phyloP scores from a whole-genome alignment of 768 basidiomycete genomes.

The Melanogaster broomeanus region DNA sequence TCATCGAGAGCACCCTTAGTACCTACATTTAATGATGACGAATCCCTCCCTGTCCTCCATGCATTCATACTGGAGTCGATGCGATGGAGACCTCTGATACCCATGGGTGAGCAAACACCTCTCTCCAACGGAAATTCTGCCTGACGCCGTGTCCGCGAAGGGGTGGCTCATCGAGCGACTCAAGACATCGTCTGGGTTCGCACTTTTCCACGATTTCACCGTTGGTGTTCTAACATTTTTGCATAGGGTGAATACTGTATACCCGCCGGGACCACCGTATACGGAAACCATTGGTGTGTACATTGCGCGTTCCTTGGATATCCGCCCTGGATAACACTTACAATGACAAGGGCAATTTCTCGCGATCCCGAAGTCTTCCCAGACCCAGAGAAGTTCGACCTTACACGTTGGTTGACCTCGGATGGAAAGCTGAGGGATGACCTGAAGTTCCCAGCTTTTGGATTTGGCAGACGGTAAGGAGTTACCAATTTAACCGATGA shows the following conservation, averaged over 20 bases:
- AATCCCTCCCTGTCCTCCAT: conserved; percentile 28
- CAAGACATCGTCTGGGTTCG: conserved; percentile 19
- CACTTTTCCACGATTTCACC: neutral
- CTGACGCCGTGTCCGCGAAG: conserved; percentile 3
- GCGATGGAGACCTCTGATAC: conserved; percentile 34
- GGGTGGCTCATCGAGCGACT: conserved; percentile 10
- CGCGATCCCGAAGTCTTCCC: conserved; percentile 40
- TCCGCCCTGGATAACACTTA: neutral
- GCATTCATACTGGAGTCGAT: conserved; percentile 38
- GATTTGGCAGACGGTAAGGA: conserved; percentile 44
- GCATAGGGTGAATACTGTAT: conserved; percentile 15
- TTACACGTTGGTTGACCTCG: conserved; percentile 30
- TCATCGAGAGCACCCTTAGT: conserved; percentile 15
- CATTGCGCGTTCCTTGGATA: neutral
- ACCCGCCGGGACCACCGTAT: conserved; percentile 18
- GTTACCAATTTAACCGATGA: neutral
- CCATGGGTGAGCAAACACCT: conserved; percentile 16
- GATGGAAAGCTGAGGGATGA: conserved; percentile 40
- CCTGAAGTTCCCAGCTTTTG: conserved; percentile 50
- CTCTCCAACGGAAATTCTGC: neutral
- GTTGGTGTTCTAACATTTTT: neutral
- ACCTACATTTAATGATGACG: conserved; percentile 36
- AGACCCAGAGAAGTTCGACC: conserved; percentile 38
- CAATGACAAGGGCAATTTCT: conserved; percentile 29
- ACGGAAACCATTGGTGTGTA: conserved; percentile 17